Base-by-base conservation (phyloP, 2,329 filamentous ascomycete species). In the Phyllosticta ampelicida region DNA sequence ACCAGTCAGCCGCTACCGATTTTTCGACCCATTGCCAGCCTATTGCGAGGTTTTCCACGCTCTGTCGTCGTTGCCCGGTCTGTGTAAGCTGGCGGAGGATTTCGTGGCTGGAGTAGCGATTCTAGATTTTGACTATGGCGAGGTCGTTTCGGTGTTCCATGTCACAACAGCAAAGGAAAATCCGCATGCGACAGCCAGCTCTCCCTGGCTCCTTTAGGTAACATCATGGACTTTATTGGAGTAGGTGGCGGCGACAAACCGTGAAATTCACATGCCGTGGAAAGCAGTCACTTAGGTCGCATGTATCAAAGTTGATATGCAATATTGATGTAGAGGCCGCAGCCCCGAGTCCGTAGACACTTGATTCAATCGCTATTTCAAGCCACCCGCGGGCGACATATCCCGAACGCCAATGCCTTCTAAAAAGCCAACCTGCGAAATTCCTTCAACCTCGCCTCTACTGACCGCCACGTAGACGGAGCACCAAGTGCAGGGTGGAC, bases 401-500 rank as follows among this genome's bases (percentile, higher is more conserved):
- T 49, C 51, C 56, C 29, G n/a, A 58, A 58, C 56, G 56, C 56
- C 56, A 23, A 16, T 53, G 51, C 56, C 23, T 48, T 19, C 49
- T 20, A 13, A n/a, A 36, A 58, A 23, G n/a, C 50, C 16, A 16
- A 44, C 13, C 36, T 16, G n/a, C 5, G 6, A 44, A 49, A 16
- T 1, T 29, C 56, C 50, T 0, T 26, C 11, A 26, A 30, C 28
- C 36, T 9, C 26, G 3, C 36, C n/a, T 18, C 21, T 58, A 58
- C 56, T 58, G 56, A 19, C 78, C 78, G 62, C 78, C 80, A 71
- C 80, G 80, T 51, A 83, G 77, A 73, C 80, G 77, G 62, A 83
- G 76, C 67, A 85, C 82, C 74, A 85, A 76, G 72, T 26, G 23
- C 23, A 26, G 23, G 1, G 82, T 85, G 56, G 78, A 81, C 75